phyloP scores from a whole-genome alignment of 768 basidiomycete species.

The Suillus discolor region DNA sequence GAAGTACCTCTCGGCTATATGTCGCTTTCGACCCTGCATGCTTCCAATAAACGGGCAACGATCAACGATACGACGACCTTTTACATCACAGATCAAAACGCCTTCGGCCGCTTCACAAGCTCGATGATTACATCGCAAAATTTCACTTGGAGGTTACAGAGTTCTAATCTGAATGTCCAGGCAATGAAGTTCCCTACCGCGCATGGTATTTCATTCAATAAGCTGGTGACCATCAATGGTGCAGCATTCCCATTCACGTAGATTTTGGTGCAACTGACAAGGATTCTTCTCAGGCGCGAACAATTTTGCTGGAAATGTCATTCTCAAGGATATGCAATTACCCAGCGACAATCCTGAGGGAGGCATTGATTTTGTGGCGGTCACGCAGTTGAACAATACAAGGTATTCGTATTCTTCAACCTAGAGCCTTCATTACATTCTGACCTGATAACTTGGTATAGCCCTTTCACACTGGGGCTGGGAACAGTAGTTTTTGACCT shows the following conservation, averaged over 20 bases:
- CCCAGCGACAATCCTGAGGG: constrained; percentile 68
- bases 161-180: constrained; percentile 58
- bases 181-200: constrained; percentile 70
- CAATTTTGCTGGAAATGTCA: constrained; percentile 59
- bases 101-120: constrained; percentile 63
- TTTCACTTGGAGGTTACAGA: constrained; percentile 69
- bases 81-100: constrained; percentile 52
- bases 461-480: constrained; percentile 69
- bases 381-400: constrained; percentile 56
- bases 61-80: constrained; percentile 66
- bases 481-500: constrained; percentile 69
- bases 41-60: constrained; percentile 56
- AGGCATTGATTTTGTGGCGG: constrained; percentile 66
- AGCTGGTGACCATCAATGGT: constrained; percentile 61
- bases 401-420: constrained; percentile 46
- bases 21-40: constrained; percentile 46
- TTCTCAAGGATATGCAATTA: constrained; percentile 59
- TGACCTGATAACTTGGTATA: constrained; percentile 23
- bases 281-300: constrained; percentile 48
- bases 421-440: not conserved
- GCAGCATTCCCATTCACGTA: constrained; percentile 10
- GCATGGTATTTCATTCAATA: constrained; percentile 66
- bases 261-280: constrained; percentile 5
- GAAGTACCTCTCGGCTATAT: constrained; percentile 58
- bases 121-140: constrained; percentile 65